Base-by-base conservation (phyloP, 1,284 basidiomycete genomes). In the Anthracocystis setariae region DNA sequence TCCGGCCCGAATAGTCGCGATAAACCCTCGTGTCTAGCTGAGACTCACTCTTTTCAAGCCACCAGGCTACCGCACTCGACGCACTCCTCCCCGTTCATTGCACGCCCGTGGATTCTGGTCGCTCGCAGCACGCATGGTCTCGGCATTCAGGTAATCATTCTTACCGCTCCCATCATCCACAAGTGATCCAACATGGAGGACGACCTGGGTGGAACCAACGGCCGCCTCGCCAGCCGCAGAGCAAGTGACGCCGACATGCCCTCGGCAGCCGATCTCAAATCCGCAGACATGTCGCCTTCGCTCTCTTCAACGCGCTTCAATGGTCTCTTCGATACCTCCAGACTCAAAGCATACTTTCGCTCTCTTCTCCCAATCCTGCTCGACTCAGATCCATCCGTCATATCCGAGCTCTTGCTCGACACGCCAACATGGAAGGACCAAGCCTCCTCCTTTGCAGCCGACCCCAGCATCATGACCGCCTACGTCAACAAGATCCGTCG, bases 401-500 rank as follows among this genome's bases (percentile, higher is more conserved):
- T 76, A 37, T 57, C 61, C 18, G 32, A 56, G 8, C 49, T 52
- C 2, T 64, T 76, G 12, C 66, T 76, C 61, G 63, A 70, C 18
- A 58, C 63, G 33, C 48, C 63, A 33, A 46, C 43, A 23, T 79
- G 78, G 78, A 69, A 68, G 24, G 64, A 73, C 21, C 55, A 53
- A 7, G 74, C 73, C 0, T 33, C 52, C 17, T 23, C 51, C 9
- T 79, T 79, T 47, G 78, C 74, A 23, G 46, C 37, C 29, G 78
- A 79, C 23, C 61, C 76, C 23, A 69, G 49, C 47, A 53, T 73
- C 40, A 73, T 63, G 42, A 61, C 68, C 29, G 57, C 77, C 24
- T 79, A 76, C 46, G 53, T 78, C 44, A 74, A 78, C 60, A 79
- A 79, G 66, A 59, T 79, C 17, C 62, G 74, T 12, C 63, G 63